Evolutionary conservation across 2,329 filamentous ascomycete species (phyloP).

Genomic region (Claviceps lovelessii): DNA sequence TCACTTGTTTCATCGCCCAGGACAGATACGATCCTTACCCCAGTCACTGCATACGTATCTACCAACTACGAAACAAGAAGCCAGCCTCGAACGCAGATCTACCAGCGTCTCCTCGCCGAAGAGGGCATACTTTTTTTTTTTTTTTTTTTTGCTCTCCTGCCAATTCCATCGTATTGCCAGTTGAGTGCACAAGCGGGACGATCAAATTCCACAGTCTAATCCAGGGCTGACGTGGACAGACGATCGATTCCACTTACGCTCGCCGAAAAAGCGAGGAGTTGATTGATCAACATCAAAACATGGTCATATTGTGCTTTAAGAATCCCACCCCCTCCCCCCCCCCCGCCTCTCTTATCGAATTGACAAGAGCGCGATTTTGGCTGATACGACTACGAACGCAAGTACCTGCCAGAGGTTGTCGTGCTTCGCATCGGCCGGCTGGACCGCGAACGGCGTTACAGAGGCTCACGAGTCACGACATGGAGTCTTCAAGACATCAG

Average conservation of each 20-base stretch:
- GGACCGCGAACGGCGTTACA: not conserved
- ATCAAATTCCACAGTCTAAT: not conserved
- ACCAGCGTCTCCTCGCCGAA: too few relatives aligned
- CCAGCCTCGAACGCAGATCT: too few relatives aligned
- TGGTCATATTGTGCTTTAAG: too few relatives aligned
- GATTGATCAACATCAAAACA: too few relatives aligned
- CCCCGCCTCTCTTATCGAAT: too few relatives aligned
- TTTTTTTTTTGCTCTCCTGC: too few relatives aligned
- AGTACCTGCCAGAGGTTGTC: not conserved
- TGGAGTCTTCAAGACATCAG: not conserved
- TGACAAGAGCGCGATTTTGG: not conserved
- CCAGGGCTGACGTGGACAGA: not conserved
- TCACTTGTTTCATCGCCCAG: not conserved
- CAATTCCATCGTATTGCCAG: not conserved
- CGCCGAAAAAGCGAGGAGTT: not conserved
- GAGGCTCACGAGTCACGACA: not conserved
- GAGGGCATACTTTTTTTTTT: too few relatives aligned
- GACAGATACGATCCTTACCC: not conserved
- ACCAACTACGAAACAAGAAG: not conserved
- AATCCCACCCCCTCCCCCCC: too few relatives aligned
- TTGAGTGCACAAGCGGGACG: not conserved
- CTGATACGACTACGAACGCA: not conserved
- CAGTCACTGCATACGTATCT: not conserved
- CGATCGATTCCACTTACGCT: not conserved
- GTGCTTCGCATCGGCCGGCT: not conserved